Evolutionary conservation across 2,329 filamentous ascomycete genomes (phyloP).

Genomic region (Ophiostoma himal-ulmi): DNA sequence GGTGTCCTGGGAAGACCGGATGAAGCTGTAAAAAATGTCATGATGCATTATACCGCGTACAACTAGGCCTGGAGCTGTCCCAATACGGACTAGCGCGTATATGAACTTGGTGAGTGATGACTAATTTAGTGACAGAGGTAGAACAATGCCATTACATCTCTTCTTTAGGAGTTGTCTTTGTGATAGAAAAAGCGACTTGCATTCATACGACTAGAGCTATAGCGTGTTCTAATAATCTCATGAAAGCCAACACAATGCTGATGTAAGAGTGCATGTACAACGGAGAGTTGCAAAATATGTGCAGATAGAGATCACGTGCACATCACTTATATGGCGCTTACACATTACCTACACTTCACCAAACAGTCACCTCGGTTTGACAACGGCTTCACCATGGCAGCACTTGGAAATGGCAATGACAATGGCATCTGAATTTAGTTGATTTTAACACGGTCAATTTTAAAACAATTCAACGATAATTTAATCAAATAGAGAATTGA

Average conservation of each 20-base stretch:
- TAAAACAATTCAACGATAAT: no score
- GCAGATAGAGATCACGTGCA: background rate
- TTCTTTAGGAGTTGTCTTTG: background rate
- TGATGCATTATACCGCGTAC: constrained; percentile 17
- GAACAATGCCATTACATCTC: background rate
- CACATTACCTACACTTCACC: background rate
- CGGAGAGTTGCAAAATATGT: background rate
- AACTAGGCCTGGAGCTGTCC: constrained; percentile 13
- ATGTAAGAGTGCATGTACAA: background rate
- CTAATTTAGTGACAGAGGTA: background rate
- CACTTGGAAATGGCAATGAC: background rate
- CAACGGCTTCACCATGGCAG: background rate
- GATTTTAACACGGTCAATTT: no score
- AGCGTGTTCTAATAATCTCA: background rate
- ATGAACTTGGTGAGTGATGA: background rate
- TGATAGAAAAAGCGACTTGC: background rate
- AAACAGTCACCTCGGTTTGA: background rate
- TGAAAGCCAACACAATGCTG: background rate
- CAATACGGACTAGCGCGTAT: background rate
- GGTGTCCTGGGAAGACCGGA: background rate
- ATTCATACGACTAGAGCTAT: background rate
- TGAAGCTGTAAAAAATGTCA: constrained; percentile 17
- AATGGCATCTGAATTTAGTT: no score
- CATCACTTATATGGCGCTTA: background rate
- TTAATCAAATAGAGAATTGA: no score